phyloP scores from a whole-genome alignment of 441 rosid genomes.

The Melastoma candidum region DNA sequence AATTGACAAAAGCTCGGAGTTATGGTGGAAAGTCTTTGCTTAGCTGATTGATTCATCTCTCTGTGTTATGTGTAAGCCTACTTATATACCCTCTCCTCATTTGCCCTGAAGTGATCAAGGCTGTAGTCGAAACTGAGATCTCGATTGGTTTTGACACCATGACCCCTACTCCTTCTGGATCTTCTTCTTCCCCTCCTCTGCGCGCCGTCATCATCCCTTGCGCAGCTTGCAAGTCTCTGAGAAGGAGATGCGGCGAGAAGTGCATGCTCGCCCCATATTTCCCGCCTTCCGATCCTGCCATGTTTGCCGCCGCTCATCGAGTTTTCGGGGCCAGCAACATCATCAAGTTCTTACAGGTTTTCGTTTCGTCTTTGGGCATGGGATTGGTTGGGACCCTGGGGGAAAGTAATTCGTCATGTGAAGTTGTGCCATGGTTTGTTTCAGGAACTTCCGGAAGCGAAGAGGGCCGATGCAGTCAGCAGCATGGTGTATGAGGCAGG shows the following conservation, averaged over 20 bases:
- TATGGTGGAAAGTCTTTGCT: too few species aligned
- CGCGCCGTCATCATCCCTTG: conserved; percentile 4
- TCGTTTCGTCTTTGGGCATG: background rate
- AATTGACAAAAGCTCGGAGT: too few species aligned
- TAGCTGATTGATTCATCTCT: too few species aligned
- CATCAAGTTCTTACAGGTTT: conserved; percentile 9
- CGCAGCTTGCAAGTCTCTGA: conserved; percentile 12
- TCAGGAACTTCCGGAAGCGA: conserved; percentile 12
- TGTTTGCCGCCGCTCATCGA: conserved; percentile 10
- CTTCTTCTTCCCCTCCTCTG: too few species aligned
- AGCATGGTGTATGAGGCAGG: conserved; percentile 13
- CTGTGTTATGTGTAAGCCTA: too few species aligned
- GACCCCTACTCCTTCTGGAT: too few species aligned
- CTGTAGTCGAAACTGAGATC: too few species aligned
- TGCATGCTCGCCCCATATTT: conserved; percentile 14
- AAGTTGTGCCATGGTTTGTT: background rate
- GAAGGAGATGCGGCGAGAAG: conserved; percentile 15
- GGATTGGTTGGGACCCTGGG: background rate
- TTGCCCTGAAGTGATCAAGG: too few species aligned
- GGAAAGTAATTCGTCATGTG: background rate
- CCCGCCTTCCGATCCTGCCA: conserved; percentile 12
- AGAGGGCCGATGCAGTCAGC: conserved; percentile 10
- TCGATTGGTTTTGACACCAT: too few species aligned
- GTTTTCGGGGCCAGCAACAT: conserved; percentile 17
- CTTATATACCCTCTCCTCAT: too few species aligned